Conservation (phyloP, 1,284 basidiomycete species). For the Irpex sp. region DNA sequence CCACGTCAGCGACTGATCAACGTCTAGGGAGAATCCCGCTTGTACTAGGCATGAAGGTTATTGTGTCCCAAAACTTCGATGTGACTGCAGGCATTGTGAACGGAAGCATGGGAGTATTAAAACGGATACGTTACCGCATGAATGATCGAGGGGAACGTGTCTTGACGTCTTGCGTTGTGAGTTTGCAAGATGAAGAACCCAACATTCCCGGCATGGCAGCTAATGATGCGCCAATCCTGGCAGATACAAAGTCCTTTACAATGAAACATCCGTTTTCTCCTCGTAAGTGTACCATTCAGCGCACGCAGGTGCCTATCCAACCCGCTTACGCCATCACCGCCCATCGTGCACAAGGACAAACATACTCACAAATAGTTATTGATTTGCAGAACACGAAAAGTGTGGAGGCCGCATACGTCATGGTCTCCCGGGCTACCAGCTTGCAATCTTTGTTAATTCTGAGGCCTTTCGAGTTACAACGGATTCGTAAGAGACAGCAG, state of each 20-base stretch:
- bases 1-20: background rate
- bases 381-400: background rate
- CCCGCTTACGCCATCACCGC: background rate
- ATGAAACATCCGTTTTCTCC: background rate
- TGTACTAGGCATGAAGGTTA: background rate
- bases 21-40: background rate
- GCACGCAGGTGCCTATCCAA: background rate
- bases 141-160: background rate
- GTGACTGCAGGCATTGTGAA: background rate
- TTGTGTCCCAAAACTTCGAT: background rate
- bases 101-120: background rate
- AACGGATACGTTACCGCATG: background rate
- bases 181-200: background rate
- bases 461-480: background rate
- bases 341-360: background rate
- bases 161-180: background rate
- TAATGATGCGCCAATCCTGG: background rate
- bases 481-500: background rate
- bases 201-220: background rate
- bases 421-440: background rate
- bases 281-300: background rate
- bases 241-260: background rate
- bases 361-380: background rate
- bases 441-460: background rate
- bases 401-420: background rate